phyloP scores from a whole-genome alignment of 2,329 filamentous ascomycete genomes.

The Leptosphaerulina australis region DNA sequence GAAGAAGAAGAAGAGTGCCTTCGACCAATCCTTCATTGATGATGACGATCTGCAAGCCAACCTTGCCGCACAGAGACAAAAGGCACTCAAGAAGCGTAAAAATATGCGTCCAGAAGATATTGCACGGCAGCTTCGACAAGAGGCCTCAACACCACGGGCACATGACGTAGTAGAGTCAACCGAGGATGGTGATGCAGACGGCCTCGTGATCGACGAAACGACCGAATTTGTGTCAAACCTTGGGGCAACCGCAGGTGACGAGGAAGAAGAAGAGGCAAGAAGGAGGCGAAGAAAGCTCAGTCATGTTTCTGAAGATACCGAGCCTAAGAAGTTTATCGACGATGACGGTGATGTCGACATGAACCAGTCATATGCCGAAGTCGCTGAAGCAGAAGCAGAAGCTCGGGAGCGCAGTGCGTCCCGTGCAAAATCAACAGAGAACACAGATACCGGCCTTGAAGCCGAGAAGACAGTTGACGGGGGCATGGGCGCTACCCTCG shows the following conservation, averaged over 20 bases:
- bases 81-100: conserved; percentile 90
- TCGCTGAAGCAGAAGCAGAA: conserved; percentile 58
- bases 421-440: conserved; percentile 53
- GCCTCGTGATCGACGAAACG: conserved; percentile 92
- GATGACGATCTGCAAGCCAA: conserved; percentile 92
- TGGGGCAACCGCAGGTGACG: conserved; percentile 53
- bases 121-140: conserved; percentile 75
- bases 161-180: conserved; percentile 64
- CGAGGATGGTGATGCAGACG: conserved; percentile 62
- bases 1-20: conserved; percentile 71
- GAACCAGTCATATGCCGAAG: conserved; percentile 59
- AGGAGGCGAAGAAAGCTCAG: conserved; percentile 54
- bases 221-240: conserved; percentile 92
- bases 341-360: conserved; percentile 62
- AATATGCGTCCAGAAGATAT: conserved; percentile 85
- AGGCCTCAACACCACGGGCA: conserved; percentile 57
- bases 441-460: conserved; percentile 75
- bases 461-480: conserved; percentile 80
- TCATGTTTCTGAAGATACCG: conserved; percentile 33
- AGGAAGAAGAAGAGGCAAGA: conserved; percentile 50
- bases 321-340: conserved; percentile 46
- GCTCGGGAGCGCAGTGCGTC: conserved; percentile 36
- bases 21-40: conserved; percentile 76
- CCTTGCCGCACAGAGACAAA: conserved; percentile 79
- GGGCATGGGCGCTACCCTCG: conserved; percentile 81